A percentile compares a stretch with the other conserved stretches of the same genome.
Evolutionary conservation across 306 rosid species (phyloP).

Genomic region (Dicorynia guianensis): DNA sequence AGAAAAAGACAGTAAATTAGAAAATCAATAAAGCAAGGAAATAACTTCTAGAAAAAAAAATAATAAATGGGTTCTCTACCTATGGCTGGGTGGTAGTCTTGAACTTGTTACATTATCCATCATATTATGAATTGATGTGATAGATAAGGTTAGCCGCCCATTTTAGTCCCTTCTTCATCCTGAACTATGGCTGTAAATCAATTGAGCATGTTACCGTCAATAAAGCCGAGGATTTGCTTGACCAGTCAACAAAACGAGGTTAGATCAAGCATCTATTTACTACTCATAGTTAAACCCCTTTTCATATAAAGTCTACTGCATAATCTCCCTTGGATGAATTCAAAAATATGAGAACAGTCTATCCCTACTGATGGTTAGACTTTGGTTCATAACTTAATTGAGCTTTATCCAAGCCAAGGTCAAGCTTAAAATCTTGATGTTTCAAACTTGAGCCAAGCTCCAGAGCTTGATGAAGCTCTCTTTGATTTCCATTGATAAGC

Average conservation of each 20-base stretch:
- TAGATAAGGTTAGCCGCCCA: constrained; percentile 1
- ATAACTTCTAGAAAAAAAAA: background rate
- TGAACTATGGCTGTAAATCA: background rate
- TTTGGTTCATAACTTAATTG: constrained; percentile 11
- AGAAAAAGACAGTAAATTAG: constrained; percentile 15
- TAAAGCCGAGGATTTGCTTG: constrained; percentile 3
- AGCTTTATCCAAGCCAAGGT: constrained; percentile 25
- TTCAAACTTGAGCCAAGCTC: constrained; percentile 1
- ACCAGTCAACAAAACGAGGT: background rate
- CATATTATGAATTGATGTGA: constrained; percentile 12
- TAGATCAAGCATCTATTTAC: constrained; percentile 2
- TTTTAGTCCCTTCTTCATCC: constrained; percentile 4
- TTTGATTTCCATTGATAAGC: background rate
- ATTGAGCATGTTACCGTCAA: constrained; percentile 8
- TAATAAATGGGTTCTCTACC: background rate
- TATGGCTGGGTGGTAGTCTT: constrained; percentile 14
- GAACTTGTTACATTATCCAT: constrained; percentile 7
- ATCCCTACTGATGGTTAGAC: background rate
- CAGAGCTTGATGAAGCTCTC: background rate
- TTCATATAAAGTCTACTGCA: constrained; percentile 3
- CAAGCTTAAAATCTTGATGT: constrained; percentile 1
- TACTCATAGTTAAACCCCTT: background rate
- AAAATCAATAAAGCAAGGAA: background rate
- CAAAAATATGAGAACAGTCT: constrained; percentile 9
- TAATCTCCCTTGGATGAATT: constrained; percentile 3